Evolutionary conservation across 768 basidiomycete species (phyloP).

Genomic region (Mycena amicta): DNA sequence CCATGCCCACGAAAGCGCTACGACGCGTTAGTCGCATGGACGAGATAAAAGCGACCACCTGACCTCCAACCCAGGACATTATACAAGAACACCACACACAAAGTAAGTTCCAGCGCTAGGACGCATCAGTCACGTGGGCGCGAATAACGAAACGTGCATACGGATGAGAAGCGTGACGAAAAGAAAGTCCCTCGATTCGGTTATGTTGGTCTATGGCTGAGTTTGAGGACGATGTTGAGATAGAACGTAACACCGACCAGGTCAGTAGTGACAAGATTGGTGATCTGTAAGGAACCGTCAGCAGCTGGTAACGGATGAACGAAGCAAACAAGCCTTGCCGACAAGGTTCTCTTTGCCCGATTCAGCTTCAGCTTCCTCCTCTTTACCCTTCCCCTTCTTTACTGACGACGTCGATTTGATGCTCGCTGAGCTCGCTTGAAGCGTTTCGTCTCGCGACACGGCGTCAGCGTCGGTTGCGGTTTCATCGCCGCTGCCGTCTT

Average conservation of each 20-base stretch:
- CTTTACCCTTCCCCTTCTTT: slow-evolving; percentile 19
- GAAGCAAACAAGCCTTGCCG: no score
- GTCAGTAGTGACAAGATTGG: slow-evolving; percentile 74
- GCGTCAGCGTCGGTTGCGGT: slow-evolving; percentile 12
- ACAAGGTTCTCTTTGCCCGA: slow-evolving; percentile 47
- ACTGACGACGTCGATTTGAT: slow-evolving; percentile 21
- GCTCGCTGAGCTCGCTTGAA: slow-evolving; percentile 19
- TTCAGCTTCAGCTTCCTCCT: slow-evolving; percentile 10
- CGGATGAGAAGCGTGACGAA: slow-evolving; percentile 31
- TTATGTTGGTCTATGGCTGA: slow-evolving; percentile 5
- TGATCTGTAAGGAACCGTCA: no score
- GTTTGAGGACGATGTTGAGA: not conserved
- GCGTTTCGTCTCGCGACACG: slow-evolving; percentile 15
- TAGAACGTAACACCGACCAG: slow-evolving; percentile 16
- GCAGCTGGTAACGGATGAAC: no score
- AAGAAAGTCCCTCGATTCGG: slow-evolving; percentile 20
- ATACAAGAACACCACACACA: slow-evolving; percentile 50
- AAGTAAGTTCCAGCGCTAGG: no score
- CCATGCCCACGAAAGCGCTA: slow-evolving; percentile 62
- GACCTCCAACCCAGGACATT: slow-evolving; percentile 53
- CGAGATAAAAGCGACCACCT: not conserved
- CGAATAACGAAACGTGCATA: no score
- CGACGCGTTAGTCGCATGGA: not conserved
- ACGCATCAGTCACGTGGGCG: no score
- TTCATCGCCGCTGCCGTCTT: slow-evolving; percentile 14